Evolutionary conservation across 176 grass and related monocot species (phyloP), one percentile per base, ranked within the genome.

Genomic region (Alloteropsis semialata): DNA sequence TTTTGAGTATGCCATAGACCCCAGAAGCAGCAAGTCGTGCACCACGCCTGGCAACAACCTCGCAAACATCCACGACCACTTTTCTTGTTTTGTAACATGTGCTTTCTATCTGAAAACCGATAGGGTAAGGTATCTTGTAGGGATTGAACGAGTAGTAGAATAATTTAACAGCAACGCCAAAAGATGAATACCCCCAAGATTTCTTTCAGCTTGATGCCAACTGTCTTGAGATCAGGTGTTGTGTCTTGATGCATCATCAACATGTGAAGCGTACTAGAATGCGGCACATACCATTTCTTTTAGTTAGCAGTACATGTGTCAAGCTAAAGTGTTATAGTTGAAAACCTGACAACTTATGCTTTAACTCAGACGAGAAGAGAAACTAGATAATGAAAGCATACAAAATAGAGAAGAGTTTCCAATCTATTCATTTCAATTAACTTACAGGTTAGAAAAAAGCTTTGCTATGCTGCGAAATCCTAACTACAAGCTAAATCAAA

Each of bases 161-260:
- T 34, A 45, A 49, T 45, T 45, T 36, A 57, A 65, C 18, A n/a
- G 1, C 8, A 13, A 75, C 39, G 10, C 12, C 3, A 27, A 72
- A 55, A 49, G 12, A 62, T 62, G 42, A 78, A 49, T 87, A 87
- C 85, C 78, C 75, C 78, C 4, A 94, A 85, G 30, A 88, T 54
- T 58, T 91, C 85, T 41, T 88, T 88, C 48, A 88, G 82, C 61
- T 90, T 94, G 33, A 43, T 56, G 5, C 64, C 82, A 76, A 91
- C 92, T 58, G 58, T 80, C 30, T 59, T 72, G 3, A 93, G 91
- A 80, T 90, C 85, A 50, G 82, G 68, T 10, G 88, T 79, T 29
- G 72, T 61, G 49, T 94, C 88, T 64, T 85, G 84, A 82, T 91
- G 88, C 78, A 91, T 94, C 30, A 48, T 74, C 37, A 87, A 45